These are phyloP conservation scores for Lachancea thermotolerans DNA, from an alignment of 805 yeast genomes.

Conservation along the genomic window DNA sequence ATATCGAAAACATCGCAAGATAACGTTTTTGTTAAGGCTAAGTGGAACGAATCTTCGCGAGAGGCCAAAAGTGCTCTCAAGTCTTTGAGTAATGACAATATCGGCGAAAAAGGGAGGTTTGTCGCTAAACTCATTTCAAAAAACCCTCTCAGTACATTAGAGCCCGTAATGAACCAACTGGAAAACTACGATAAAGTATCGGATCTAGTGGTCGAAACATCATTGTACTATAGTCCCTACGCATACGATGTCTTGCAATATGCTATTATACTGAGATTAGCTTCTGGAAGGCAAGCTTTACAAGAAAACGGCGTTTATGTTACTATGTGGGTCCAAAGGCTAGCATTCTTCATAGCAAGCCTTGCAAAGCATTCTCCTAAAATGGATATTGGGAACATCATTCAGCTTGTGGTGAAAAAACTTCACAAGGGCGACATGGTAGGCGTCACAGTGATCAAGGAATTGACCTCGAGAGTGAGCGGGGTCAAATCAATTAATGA, in stretches of 20 bases:
- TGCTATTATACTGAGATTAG: conserved; percentile 63
- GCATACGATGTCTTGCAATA: conserved; percentile 83
- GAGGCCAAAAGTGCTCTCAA: conserved; percentile 73
- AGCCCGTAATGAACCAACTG: conserved; percentile 67
- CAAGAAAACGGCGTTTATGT: conserved; percentile 79
- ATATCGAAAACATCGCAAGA: conserved; percentile 50
- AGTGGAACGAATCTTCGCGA: conserved; percentile 63
- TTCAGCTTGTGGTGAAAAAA: conserved; percentile 54
- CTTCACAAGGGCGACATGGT: conserved; percentile 53
- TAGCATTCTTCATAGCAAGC: conserved; percentile 72
- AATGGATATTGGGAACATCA: conserved; percentile 57
- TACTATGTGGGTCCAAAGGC: conserved; percentile 77
- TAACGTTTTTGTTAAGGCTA: conserved; percentile 47
- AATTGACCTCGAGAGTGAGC: conserved; percentile 63
- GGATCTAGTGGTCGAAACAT: conserved; percentile 69
- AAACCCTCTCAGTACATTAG: conserved; percentile 73
- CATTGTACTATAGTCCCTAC: conserved; percentile 63
- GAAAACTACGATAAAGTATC: conserved; percentile 89
- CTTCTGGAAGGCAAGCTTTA: conserved; percentile 57
- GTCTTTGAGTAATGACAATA: conserved; percentile 74
- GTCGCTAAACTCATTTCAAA: conserved; percentile 65
- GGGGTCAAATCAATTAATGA: conserved; percentile 70
- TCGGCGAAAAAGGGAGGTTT: conserved; percentile 61
- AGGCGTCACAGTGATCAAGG: conserved; percentile 58
- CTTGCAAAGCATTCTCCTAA: conserved; percentile 46